Percentiles rank a stretch among this genome's conserved stretches.
These are phyloP conservation scores for Hypholoma sublateritium DNA, from an alignment of 768 basidiomycete genomes.

Conservation along the genomic window DNA sequence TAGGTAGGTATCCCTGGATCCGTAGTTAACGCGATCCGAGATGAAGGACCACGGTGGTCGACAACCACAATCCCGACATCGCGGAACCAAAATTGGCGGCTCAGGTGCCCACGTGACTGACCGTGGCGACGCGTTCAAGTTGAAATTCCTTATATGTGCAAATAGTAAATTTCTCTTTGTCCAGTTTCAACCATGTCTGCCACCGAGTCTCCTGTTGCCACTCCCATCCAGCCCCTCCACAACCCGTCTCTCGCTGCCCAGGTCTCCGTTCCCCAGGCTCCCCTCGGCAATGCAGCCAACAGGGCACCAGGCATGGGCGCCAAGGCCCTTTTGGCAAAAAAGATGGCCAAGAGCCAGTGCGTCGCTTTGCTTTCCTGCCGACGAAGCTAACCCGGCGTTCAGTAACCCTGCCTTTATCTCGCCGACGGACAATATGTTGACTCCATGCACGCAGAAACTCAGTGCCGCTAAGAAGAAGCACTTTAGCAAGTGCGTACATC, in stretches of 20 bases:
- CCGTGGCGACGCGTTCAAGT: slow-evolving; percentile 29
- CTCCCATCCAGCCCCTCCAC: slow-evolving; percentile 80
- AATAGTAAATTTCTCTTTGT: slow-evolving; percentile 16
- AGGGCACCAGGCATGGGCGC: slow-evolving; percentile 76
- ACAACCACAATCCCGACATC: too few species aligned
- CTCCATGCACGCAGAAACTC: slow-evolving; percentile 91
- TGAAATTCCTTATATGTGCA: slow-evolving; percentile 15
- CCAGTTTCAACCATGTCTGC: slow-evolving; percentile 45
- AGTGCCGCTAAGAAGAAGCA: slow-evolving; percentile 91
- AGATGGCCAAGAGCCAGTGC: slow-evolving; percentile 85
- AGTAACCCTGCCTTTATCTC: slow-evolving; percentile 90
- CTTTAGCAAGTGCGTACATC: slow-evolving; percentile 75
- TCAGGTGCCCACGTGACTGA: slow-evolving; percentile 22
- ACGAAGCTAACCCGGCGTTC: slow-evolving; percentile 8
- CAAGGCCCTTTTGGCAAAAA: slow-evolving; percentile 91
- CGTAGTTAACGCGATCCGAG: too few species aligned
- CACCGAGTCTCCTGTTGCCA: slow-evolving; percentile 59
- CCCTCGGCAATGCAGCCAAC: slow-evolving; percentile 65
- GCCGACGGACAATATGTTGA: slow-evolving; percentile 94
- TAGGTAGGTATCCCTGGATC: too few species aligned
- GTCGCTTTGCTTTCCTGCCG: slow-evolving; percentile 28
- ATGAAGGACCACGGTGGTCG: too few species aligned
- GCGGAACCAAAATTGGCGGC: too few species aligned
- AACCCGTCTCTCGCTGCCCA: slow-evolving; percentile 81
- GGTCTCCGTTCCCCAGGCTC: slow-evolving; percentile 76